These are phyloP conservation scores for Colletotrichum sp. DNA, from an alignment of 2,329 filamentous ascomycete genomes.

Conservation along the genomic window DNA sequence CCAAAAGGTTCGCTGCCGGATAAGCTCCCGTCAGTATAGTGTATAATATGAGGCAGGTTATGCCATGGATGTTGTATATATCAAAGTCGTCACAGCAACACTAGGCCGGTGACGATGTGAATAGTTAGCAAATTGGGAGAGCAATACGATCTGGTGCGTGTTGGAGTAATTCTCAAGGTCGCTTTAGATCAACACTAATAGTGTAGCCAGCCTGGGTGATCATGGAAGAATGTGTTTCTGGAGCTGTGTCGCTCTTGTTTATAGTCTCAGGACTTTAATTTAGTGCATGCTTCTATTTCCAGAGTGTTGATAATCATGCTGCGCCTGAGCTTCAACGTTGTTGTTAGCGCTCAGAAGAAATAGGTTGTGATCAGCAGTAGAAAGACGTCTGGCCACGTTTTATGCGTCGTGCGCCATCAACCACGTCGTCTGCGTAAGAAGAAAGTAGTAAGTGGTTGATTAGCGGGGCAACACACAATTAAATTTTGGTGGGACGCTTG, in stretches of 20 bases:
- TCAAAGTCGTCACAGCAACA: background rate
- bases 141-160: background rate
- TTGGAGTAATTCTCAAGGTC: accelerated
- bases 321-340: background rate
- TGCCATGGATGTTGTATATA: background rate
- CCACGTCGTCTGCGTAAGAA: background rate
- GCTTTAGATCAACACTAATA: background rate
- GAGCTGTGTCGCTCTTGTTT: background rate
- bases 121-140: background rate
- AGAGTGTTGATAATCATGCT: background rate
- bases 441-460: background rate
- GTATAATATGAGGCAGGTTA: background rate
- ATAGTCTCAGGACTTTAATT: background rate
- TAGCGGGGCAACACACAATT: accelerated
- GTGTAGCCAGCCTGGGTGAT: background rate
- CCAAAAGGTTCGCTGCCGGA: background rate
- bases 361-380: background rate
- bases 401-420: background rate
- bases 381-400: no score
- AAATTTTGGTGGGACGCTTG: background rate
- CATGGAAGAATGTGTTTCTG: background rate
- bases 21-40: background rate
- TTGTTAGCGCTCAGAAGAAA: background rate
- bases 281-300: background rate
- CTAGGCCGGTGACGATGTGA: background rate